Conservation (phyloP, 768 basidiomycete genomes). For the Kwoniella shandongensis region DNA sequence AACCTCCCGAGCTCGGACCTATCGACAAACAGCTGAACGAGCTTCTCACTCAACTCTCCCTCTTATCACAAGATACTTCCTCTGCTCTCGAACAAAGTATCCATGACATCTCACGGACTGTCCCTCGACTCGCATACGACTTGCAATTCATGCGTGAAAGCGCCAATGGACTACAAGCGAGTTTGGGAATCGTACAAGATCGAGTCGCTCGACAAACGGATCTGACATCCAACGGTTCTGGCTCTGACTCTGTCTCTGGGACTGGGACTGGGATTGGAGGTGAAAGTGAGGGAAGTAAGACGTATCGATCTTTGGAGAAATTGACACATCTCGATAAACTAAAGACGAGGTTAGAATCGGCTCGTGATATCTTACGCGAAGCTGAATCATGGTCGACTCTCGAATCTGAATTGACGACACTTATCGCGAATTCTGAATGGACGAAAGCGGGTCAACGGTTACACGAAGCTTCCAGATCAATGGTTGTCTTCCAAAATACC, state of each 20-base stretch:
- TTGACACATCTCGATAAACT: conserved; percentile 79
- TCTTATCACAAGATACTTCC: conserved; percentile 85
- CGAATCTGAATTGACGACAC: conserved; percentile 83
- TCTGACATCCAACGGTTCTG: neutral
- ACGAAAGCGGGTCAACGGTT: conserved; percentile 88
- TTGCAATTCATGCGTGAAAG: conserved; percentile 96
- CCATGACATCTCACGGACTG: conserved; percentile 84
- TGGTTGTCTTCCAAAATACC: conserved; percentile 90
- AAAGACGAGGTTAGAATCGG: conserved; percentile 81
- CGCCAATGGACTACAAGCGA: conserved; percentile 70
- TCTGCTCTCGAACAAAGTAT: conserved; percentile 81
- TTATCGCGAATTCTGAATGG: conserved; percentile 76
- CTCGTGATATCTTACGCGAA: conserved; percentile 84
- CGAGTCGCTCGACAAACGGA: conserved; percentile 28
- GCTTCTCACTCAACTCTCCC: conserved; percentile 75
- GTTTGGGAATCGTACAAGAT: conserved; percentile 67
- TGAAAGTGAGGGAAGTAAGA: conserved; percentile 16
- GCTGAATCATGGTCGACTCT: conserved; percentile 96
- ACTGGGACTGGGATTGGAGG: conserved; percentile 26
- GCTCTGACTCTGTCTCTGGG: neutral
- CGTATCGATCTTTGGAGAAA: conserved; percentile 60
- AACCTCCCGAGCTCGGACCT: conserved; percentile 58
- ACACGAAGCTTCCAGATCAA: conserved; percentile 80
- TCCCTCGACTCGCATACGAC: conserved; percentile 90
- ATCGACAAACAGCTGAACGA: conserved; percentile 74